These are phyloP conservation scores for Trypanosoma cruzi DNA, from an alignment of 208 protist species.

Conservation along the genomic window DNA sequence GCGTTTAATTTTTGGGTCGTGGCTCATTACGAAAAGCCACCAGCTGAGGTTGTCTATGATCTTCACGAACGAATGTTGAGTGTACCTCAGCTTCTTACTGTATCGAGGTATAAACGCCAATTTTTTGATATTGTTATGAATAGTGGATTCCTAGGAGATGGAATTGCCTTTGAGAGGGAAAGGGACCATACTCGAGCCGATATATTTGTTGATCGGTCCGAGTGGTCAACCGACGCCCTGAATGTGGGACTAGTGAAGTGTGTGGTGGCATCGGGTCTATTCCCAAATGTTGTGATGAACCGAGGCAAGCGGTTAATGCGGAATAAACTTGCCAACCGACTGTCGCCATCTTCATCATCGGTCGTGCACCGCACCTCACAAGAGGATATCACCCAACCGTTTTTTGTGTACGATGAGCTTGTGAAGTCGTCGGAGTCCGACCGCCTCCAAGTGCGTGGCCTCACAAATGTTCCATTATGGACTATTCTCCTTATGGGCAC, in stretches of 20 bases:
- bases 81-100: slow-evolving; percentile 53
- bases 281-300: slow-evolving; percentile 71
- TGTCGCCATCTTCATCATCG: slow-evolving; percentile 40
- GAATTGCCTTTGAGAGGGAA: neutral
- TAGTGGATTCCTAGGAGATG: slow-evolving; percentile 45
- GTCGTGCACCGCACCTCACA: slow-evolving; percentile 45
- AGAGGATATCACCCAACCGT: slow-evolving; percentile 53
- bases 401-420: slow-evolving; percentile 74
- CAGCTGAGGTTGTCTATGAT: slow-evolving; percentile 38
- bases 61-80: slow-evolving; percentile 65
- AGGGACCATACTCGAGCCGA: slow-evolving; percentile 23
- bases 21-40: slow-evolving; percentile 38
- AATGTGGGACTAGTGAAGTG: slow-evolving; percentile 75
- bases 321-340: slow-evolving; percentile 48
- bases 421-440: slow-evolving; percentile 32
- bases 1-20: slow-evolving; percentile 91
- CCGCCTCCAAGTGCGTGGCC: slow-evolving; percentile 37
- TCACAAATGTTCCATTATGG: slow-evolving; percentile 72
- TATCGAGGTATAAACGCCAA: slow-evolving; percentile 74
- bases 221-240: slow-evolving; percentile 49
- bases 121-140: slow-evolving; percentile 63
- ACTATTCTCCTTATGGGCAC: slow-evolving; percentile 68
- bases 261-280: slow-evolving; percentile 54
- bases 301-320: slow-evolving; percentile 45
- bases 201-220: slow-evolving; percentile 67